phyloP scores from a whole-genome alignment of 2,329 filamentous ascomycete species.

The Botrytis fabae region DNA sequence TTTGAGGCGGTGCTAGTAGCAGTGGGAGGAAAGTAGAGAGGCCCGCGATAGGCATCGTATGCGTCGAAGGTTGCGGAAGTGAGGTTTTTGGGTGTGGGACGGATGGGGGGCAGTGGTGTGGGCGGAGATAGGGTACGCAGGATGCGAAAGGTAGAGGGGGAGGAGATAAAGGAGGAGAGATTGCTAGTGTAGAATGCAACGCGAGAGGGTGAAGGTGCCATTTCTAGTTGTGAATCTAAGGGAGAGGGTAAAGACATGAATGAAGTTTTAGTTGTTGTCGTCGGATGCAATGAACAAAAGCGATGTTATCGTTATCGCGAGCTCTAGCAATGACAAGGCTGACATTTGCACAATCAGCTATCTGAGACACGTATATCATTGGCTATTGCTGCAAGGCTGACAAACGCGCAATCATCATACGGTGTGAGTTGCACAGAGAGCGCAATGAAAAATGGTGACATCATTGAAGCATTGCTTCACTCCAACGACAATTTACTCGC shows the following conservation, averaged over 20 bases:
- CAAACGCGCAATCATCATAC: not conserved
- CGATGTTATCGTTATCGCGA: not conserved
- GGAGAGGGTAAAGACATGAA: not conserved
- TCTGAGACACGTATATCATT: not conserved
- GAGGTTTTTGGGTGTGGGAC: constrained; percentile 45
- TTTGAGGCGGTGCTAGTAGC: not conserved
- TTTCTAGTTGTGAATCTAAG: not conserved
- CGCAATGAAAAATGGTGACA: constrained; percentile 22
- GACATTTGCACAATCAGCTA: not conserved
- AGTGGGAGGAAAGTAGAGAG: not conserved
- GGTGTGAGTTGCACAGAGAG: not conserved
- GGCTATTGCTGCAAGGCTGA: constrained; percentile 2
- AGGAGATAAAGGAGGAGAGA: constrained; percentile 36
- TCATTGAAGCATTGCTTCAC: constrained; percentile 24
- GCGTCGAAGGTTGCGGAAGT: not conserved
- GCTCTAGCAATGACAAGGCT: not conserved
- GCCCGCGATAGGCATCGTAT: not conserved
- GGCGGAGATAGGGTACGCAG: constrained; percentile 31
- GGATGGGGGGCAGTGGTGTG: constrained; percentile 32
- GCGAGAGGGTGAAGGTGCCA: not conserved
- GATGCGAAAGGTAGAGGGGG: constrained; percentile 34
- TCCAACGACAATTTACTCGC: not conserved
- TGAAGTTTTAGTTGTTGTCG: not conserved
- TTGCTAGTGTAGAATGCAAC: constrained; percentile 26
- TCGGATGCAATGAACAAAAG: not conserved